A percentile compares a stretch with the other conserved stretches of the same genome.
These are phyloP conservation scores for Anisogramma anomala DNA, from an alignment of 2,329 filamentous ascomycete genomes.

Conservation along the genomic window DNA sequence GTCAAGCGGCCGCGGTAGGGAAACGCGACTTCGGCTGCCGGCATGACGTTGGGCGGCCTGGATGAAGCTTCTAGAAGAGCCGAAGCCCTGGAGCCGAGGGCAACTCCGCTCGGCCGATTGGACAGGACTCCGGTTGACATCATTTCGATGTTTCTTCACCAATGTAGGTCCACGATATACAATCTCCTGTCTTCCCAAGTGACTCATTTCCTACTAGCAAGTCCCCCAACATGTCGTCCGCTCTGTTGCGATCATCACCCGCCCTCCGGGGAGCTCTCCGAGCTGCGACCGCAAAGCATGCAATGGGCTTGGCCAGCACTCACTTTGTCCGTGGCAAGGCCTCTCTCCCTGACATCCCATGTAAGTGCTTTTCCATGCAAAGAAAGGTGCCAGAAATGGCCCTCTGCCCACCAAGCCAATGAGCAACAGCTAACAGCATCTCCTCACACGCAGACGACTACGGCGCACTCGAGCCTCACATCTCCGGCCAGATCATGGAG, in stretches of 20 bases:
- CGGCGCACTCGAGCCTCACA: constrained; percentile 77
- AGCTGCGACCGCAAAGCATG: constrained; percentile 49
- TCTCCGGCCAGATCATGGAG: constrained; percentile 70
- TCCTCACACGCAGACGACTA: constrained; percentile 82
- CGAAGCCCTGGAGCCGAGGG: constrained; percentile 11
- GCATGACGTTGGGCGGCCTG: background rate
- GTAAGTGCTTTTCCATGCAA: constrained; percentile 25
- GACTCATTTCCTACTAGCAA: constrained; percentile 6
- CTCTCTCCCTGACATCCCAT: constrained; percentile 77
- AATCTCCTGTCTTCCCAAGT: background rate
- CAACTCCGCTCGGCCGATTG: too few species aligned
- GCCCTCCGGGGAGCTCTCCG: constrained; percentile 60
- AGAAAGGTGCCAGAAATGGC: too few species aligned
- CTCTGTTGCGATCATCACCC: constrained; percentile 60
- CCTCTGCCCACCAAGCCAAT: too few species aligned
- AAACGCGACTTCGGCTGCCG: constrained; percentile 9
- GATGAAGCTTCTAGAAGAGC: constrained; percentile 7
- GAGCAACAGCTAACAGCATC: too few species aligned
- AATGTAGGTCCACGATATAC: too few species aligned
- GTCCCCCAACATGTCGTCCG: constrained; percentile 55
- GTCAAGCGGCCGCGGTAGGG: background rate
- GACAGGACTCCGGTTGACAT: constrained; percentile 6
- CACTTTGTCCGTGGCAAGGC: constrained; percentile 79
- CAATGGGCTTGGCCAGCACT: constrained; percentile 56
- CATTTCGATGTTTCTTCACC: background rate